Conservation (phyloP, 169 alveolate species). For the Eimeria brunetti region DNA sequence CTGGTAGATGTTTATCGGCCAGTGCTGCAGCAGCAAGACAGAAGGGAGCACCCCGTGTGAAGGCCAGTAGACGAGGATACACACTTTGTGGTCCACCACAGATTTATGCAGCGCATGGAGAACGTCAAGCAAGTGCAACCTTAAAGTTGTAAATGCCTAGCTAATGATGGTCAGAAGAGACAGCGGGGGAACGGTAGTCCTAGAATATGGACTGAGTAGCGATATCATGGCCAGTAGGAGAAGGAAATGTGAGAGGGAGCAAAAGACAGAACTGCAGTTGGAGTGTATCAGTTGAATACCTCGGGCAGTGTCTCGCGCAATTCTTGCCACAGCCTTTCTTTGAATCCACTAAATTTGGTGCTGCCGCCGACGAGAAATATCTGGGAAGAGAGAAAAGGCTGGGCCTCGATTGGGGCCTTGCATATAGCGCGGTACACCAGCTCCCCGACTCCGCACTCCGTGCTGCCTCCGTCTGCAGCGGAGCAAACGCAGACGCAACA, state of each 20-base stretch:
- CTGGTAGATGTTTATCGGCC: slow-evolving; percentile 70
- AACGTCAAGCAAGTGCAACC: background rate
- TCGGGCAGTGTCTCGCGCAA: slow-evolving; percentile 83
- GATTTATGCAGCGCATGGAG: background rate
- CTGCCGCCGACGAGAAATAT: slow-evolving; percentile 87
- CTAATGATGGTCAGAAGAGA: background rate
- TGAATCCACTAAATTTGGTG: slow-evolving; percentile 84
- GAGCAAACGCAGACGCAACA: background rate
- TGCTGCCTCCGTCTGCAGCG: slow-evolving; percentile 82
- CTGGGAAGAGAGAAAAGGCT: slow-evolving; percentile 83
- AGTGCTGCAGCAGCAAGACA: slow-evolving; percentile 60
- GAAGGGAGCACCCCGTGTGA: background rate
- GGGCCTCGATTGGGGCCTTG: slow-evolving; percentile 83
- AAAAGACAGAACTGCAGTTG: background rate
- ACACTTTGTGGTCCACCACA: background rate
- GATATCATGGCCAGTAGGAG: background rate
- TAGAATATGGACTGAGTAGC: background rate
- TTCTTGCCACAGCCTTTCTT: slow-evolving; percentile 84
- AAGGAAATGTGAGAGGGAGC: background rate
- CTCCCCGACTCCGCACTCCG: slow-evolving; percentile 87
- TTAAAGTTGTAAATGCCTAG: background rate
- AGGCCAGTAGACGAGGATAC: background rate
- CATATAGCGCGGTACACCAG: slow-evolving; percentile 85
- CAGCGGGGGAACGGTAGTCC: background rate
- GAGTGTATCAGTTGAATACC: slow-evolving; percentile 13